A percentile compares a stretch with the other conserved stretches of the same genome.
phyloP scores from a whole-genome alignment of 2,329 filamentous ascomycete species.

The Colletotrichum tropicicola region DNA sequence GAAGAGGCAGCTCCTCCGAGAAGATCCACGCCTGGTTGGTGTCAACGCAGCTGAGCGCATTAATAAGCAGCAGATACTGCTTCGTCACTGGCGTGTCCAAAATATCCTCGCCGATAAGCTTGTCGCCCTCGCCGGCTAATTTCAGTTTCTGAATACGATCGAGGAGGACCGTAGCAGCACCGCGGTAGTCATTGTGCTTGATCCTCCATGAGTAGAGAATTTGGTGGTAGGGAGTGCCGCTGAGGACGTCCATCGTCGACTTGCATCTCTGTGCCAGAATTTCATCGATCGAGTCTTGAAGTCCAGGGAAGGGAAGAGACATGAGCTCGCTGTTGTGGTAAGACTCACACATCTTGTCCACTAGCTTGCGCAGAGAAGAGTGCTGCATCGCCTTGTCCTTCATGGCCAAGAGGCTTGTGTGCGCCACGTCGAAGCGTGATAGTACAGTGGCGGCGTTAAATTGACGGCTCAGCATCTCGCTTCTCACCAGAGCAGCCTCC shows the following conservation, averaged over 20 bases:
- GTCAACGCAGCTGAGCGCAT: slow-evolving; percentile 87
- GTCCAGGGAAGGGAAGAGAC: slow-evolving; percentile 78
- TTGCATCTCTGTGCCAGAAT: slow-evolving; percentile 78
- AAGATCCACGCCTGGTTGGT: slow-evolving; percentile 84
- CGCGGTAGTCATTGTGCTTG: slow-evolving; percentile 85
- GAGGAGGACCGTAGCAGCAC: slow-evolving; percentile 71
- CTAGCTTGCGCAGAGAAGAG: slow-evolving; percentile 75
- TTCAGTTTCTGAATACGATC: slow-evolving; percentile 72
- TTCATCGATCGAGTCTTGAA: slow-evolving; percentile 82
- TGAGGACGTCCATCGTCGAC: slow-evolving; percentile 71
- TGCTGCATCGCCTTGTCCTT: slow-evolving; percentile 76
- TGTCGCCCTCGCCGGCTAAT: slow-evolving; percentile 66
- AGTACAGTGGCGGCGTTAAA: slow-evolving; percentile 85
- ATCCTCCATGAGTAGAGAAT: slow-evolving; percentile 93
- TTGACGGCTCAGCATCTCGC: slow-evolving; percentile 82
- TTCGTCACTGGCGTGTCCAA: slow-evolving; percentile 73
- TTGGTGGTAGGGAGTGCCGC: slow-evolving; percentile 80
- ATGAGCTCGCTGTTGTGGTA: slow-evolving; percentile 74
- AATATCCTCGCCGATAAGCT: slow-evolving; percentile 61
- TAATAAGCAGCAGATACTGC: slow-evolving; percentile 91
- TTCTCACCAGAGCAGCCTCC: slow-evolving; percentile 56
- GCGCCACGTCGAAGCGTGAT: slow-evolving; percentile 83
- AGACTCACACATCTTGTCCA: slow-evolving; percentile 75
- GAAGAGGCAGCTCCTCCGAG: slow-evolving; percentile 47
- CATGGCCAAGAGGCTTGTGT: slow-evolving; percentile 79